A percentile compares a stretch with the other conserved stretches of the same genome.
These are phyloP conservation scores for Aplosporella prunicola DNA, from an alignment of 2,329 filamentous ascomycete species.

Conservation along the genomic window DNA sequence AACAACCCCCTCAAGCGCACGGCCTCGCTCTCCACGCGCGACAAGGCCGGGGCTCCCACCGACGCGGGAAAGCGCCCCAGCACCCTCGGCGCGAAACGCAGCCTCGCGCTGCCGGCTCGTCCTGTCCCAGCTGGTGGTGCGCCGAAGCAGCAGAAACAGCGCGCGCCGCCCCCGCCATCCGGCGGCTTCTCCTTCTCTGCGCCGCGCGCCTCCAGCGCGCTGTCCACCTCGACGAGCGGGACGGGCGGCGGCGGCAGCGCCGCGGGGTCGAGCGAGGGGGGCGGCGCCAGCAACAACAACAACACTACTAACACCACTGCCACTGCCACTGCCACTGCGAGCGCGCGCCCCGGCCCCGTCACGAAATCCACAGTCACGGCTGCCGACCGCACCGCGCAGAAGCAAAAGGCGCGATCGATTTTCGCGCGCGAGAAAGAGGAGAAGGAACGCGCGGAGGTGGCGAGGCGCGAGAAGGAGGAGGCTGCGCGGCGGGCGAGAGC, in stretches of 20 bases:
- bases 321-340: neutral
- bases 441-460: constrained; percentile 31
- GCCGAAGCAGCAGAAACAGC: neutral
- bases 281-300: constrained; percentile 14
- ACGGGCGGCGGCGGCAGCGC: neutral
- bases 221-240: constrained; percentile 1
- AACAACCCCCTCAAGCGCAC: constrained; percentile 3
- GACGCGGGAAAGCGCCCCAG: constrained; percentile 1
- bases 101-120: constrained; percentile 1
- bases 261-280: constrained; percentile 16
- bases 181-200: neutral
- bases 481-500: constrained; percentile 37
- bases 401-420: constrained; percentile 35
- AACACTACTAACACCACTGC: constrained; percentile 5
- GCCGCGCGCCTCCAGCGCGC: neutral
- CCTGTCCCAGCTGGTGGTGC: too few species aligned
- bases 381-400: constrained; percentile 23
- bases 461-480: constrained; percentile 38
- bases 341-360: constrained; percentile 5
- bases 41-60: neutral
- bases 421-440: constrained; percentile 36
- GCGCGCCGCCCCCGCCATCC: neutral
- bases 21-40: neutral
- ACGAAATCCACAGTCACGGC: constrained; percentile 21
- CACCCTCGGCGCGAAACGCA: constrained; percentile 7